A percentile compares a stretch with the other conserved stretches of the same genome.
Conservation (phyloP, 768 basidiomycete species). For the Mycena venus region DNA sequence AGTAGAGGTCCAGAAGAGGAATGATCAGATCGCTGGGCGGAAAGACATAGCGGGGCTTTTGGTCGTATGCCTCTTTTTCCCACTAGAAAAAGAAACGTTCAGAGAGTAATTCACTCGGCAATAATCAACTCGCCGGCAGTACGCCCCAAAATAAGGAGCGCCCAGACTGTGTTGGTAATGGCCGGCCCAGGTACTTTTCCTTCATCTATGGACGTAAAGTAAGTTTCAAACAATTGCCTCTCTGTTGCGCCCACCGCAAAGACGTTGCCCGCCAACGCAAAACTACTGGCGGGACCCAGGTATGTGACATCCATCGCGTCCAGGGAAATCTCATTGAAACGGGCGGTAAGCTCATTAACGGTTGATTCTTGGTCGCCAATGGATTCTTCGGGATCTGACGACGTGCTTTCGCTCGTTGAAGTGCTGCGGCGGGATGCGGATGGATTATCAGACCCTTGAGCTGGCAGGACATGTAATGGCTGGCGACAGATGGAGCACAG, state of each 20-base stretch:
- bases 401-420: background rate
- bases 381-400: background rate
- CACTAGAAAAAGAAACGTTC: slow-evolving; percentile 43
- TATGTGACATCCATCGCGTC: slow-evolving; percentile 35
- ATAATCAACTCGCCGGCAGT: slow-evolving; percentile 9
- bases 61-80: slow-evolving; percentile 47
- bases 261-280: slow-evolving; percentile 57
- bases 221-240: slow-evolving; percentile 37
- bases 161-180: background rate
- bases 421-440: background rate
- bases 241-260: slow-evolving; percentile 47
- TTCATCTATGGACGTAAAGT: background rate
- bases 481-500: background rate
- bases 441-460: background rate
- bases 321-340: background rate
- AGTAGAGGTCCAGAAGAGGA: slow-evolving; percentile 71
- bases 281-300: slow-evolving; percentile 58
- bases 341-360: background rate
- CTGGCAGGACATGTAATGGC: background rate
- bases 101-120: too few relatives aligned
- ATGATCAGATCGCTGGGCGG: slow-evolving; percentile 64
- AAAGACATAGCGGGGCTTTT: slow-evolving; percentile 50
- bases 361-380: background rate
- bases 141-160: slow-evolving; percentile 34
- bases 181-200: slow-evolving; percentile 10